Base-by-base conservation (phyloP, 805 yeast species). In the Hanseniaspora pseudoguilliermondii region DNA sequence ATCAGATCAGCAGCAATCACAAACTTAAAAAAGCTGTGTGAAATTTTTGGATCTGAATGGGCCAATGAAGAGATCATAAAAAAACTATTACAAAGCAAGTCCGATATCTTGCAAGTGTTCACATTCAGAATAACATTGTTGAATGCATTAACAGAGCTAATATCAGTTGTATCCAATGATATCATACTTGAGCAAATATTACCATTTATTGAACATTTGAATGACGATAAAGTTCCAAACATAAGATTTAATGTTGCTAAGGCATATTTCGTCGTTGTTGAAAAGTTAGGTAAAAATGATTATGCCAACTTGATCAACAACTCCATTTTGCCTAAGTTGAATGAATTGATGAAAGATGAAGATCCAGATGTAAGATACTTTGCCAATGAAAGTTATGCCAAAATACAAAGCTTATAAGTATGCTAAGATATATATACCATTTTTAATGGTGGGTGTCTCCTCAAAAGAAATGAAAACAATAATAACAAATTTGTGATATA, bases 191-290 rank as follows among this genome's bases (percentile, higher is more conserved):
- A 75, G 42, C 82, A 83, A 61, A 78, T 90, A 47, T 73, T 89
- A 63, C 96, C 97, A 25, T 90, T 87, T 64, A 75, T 93, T 59
- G 76, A 81, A 61, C 81, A 79, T 49, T 75, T 91, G 63, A 75
- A 82, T 41, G 75, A 74, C 40, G 98, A 93, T 71, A 77, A 81
- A 8, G 97, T 93, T 57, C 96, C 99, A 63, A 93, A 93, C 69
- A 90, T 93, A 60, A 79, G 97, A 66, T 93, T 93, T 73, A 93
- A 90, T 71, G 89, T 86, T 59, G 97, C 99, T 29, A 89, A 88
- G 69, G 79, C 95, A 16, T 81, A 85, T 65, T 76, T 79, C 43
- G 72, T 75, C 27, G 74, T 85, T 36, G 81, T 81, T 7, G 78
- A 80, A 63, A 73, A 81, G 16, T 70, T 86, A 57, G 60, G 63